Percentiles rank a stretch among this genome's conserved stretches.
These are phyloP conservation scores for Chrysosporium keratinophilum DNA, from an alignment of 2,329 filamentous ascomycete genomes.

Conservation along the genomic window DNA sequence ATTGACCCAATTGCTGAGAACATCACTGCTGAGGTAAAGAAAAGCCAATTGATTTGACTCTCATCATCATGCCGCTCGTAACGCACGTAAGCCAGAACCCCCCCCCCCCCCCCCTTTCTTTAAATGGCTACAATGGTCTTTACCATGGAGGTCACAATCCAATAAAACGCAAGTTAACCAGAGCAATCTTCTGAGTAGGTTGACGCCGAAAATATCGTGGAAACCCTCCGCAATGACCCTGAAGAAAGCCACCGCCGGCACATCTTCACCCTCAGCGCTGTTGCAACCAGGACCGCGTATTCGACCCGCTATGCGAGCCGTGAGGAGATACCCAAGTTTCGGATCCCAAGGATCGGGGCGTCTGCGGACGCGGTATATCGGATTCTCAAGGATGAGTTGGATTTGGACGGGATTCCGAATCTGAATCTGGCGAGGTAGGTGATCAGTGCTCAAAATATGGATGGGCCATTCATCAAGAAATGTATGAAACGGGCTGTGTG, in stretches of 20 bases:
- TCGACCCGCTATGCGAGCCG: conserved; percentile 26
- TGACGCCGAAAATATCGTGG: conserved; percentile 23
- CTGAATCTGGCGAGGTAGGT: conserved; percentile 52
- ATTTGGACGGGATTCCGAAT: conserved; percentile 56
- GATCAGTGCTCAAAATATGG: too few species aligned
- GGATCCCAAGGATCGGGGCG: conserved; percentile 25
- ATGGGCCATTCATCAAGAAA: too few species aligned
- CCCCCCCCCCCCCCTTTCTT: too few species aligned
- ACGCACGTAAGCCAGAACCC: conserved; percentile 13
- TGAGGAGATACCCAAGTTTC: conserved; percentile 27
- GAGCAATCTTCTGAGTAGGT: conserved; percentile 18
- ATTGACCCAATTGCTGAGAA: background rate
- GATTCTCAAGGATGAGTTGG: conserved; percentile 52
- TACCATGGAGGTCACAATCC: too few species aligned
- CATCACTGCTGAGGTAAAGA: background rate
- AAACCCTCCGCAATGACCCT: conserved; percentile 19
- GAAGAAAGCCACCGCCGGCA: conserved; percentile 21
- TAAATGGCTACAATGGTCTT: too few species aligned
- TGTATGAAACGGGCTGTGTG: too few species aligned
- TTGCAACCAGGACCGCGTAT: conserved; percentile 24
- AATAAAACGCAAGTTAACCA: too few species aligned
- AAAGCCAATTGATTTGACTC: background rate
- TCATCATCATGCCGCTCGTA: conserved; percentile 9
- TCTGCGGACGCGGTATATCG: conserved; percentile 53
- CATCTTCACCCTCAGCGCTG: conserved; percentile 22